Evolutionary conservation across 2,329 filamentous ascomycete genomes (phyloP).

Genomic region (Pseudogymnoascus sp.): DNA sequence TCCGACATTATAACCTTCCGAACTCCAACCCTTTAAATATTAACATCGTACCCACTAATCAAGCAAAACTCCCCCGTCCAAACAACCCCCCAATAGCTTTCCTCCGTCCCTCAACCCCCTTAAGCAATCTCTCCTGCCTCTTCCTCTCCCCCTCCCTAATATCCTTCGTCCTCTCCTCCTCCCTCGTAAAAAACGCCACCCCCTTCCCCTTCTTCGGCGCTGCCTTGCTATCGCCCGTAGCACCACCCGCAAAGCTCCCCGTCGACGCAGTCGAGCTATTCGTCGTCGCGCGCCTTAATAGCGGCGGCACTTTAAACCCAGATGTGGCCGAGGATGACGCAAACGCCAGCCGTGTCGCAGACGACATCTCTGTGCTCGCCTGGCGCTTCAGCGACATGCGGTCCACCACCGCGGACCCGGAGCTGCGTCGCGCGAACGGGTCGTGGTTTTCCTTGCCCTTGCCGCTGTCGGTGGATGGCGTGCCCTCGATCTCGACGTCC

Average conservation of each 20-base stretch:
- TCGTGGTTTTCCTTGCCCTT: conserved; percentile 27
- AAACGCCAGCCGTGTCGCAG: conserved; percentile 49
- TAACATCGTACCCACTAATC: neutral
- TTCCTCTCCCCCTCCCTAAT: conserved; percentile 51
- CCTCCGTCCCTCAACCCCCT: conserved; percentile 49
- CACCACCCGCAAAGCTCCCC: conserved; percentile 19
- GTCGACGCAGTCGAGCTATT: conserved; percentile 40
- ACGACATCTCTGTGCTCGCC: conserved; percentile 34
- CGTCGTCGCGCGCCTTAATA: conserved; percentile 68
- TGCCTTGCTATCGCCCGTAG: conserved; percentile 33
- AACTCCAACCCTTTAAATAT: neutral
- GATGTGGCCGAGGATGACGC: conserved; percentile 31
- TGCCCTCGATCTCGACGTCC: conserved; percentile 41
- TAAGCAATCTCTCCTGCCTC: conserved; percentile 51
- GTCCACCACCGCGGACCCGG: conserved; percentile 53
- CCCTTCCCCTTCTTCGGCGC: conserved; percentile 54
- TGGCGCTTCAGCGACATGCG: conserved; percentile 63
- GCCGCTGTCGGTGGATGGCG: neutral
- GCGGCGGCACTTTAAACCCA: conserved; percentile 60
- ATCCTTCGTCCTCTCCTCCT: conserved; percentile 49
- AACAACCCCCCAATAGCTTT: conserved; percentile 53
- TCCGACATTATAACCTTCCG: neutral
- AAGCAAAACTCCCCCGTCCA: conserved; percentile 46
- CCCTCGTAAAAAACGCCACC: conserved; percentile 52
- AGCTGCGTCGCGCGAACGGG: conserved; percentile 34